Evolutionary conservation across 176 grass and related monocot genomes (phyloP).

Genomic region (Areca catechu): DNA sequence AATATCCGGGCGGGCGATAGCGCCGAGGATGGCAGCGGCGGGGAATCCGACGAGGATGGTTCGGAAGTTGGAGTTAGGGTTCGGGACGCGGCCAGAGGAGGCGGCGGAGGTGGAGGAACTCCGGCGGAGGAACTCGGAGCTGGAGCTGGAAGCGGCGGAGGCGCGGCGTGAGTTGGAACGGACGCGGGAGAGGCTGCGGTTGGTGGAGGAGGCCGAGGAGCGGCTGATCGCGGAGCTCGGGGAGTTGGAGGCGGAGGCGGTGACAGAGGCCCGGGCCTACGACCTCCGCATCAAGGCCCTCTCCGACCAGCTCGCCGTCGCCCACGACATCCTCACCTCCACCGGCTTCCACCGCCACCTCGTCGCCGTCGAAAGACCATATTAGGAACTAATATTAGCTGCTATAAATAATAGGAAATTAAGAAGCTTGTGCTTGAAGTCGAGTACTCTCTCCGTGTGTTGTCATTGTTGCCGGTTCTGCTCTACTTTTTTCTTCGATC

Average conservation of each 20-base stretch:
- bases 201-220: constrained; percentile 72
- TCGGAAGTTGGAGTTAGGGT: neutral
- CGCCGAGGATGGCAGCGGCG: neutral
- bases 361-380: too few relatives aligned
- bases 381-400: too few relatives aligned
- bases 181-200: constrained; percentile 34
- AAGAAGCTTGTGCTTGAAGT: too few relatives aligned
- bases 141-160: constrained; percentile 41
- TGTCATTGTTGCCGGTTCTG: too few relatives aligned
- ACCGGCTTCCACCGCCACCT: too few relatives aligned
- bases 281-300: constrained; percentile 44
- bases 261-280: constrained; percentile 39
- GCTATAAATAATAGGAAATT: too few relatives aligned
- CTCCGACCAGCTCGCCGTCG: constrained; percentile 47
- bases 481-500: too few relatives aligned
- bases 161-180: constrained; percentile 50
- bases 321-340: constrained; percentile 10
- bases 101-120: constrained; percentile 32
- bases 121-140: constrained; percentile 39
- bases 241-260: constrained; percentile 66
- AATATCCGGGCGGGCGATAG: neutral
- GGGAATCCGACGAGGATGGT: neutral
- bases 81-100: neutral
- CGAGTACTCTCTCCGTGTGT: too few relatives aligned
- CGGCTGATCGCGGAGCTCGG: constrained; percentile 59